phyloP scores from a whole-genome alignment of 2,329 filamentous ascomycete genomes.

The Apiospora phragmitis region DNA sequence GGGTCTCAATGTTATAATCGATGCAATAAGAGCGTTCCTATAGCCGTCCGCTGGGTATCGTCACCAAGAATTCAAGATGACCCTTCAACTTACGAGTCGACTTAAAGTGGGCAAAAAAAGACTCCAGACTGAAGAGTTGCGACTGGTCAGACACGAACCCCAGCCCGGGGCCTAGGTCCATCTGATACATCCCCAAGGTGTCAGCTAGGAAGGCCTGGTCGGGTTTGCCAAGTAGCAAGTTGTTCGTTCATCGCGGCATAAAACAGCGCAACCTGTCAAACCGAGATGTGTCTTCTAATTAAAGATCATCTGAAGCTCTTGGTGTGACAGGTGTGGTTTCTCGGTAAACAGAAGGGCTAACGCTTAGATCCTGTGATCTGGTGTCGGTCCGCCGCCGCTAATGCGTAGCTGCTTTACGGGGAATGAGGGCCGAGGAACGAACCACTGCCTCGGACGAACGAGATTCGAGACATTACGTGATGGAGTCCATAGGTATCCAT shows the following conservation, averaged over 20 bases:
- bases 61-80: background rate
- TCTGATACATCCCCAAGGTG: background rate
- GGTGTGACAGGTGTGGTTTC: constrained; percentile 9
- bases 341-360: constrained; percentile 1
- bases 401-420: background rate
- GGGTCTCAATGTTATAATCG: background rate
- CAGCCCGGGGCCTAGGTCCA: background rate
- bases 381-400: constrained; percentile 1
- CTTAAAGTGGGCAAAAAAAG: background rate
- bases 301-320: constrained; percentile 9
- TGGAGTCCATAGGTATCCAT: constrained; percentile 1
- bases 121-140: background rate
- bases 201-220: background rate
- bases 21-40: background rate
- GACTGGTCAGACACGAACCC: background rate
- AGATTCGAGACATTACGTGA: constrained; percentile 4
- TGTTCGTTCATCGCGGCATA: constrained; percentile 1
- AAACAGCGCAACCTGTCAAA: background rate
- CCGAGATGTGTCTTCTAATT: background rate
- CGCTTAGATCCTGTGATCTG: constrained; percentile 2
- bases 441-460: constrained; percentile 3
- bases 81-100: background rate
- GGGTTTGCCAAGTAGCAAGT: background rate
- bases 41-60: background rate
- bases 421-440: background rate